Percentiles rank a stretch among this genome's conserved stretches.
Conservation (phyloP, 179 eudicot species). For the Beta corolliflora region DNA sequence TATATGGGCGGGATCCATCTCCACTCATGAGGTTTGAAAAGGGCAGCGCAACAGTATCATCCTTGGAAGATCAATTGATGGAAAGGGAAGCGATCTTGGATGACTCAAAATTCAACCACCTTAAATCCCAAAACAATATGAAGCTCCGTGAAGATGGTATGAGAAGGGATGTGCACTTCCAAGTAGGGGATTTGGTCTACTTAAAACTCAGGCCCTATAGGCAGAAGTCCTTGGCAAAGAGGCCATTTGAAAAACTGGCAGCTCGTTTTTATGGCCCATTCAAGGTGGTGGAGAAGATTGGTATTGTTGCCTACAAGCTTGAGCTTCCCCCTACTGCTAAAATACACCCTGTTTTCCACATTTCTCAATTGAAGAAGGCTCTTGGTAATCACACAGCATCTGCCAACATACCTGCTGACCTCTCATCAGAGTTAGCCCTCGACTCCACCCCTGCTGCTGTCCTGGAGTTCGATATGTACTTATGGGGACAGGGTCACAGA, state of each 20-base stretch:
- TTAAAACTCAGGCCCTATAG: background rate
- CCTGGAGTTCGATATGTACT: no score
- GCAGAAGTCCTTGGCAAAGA: background rate
- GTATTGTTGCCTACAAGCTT: background rate
- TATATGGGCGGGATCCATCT: background rate
- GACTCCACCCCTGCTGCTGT: background rate
- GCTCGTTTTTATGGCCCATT: conserved; percentile 9
- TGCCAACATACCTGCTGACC: background rate
- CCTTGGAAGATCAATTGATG: no score
- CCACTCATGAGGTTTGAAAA: no score
- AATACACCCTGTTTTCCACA: background rate
- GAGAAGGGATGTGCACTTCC: background rate
- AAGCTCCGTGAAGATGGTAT: background rate
- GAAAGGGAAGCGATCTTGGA: background rate
- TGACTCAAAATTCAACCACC: no score
- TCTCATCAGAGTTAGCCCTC: no score
- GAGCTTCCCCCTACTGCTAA: background rate
- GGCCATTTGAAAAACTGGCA: background rate
- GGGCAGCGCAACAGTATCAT: no score
- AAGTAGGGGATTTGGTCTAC: conserved; percentile 2
- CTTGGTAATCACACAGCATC: background rate
- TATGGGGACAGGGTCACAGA: no score
- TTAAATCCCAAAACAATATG: no score
- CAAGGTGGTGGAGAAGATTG: background rate
- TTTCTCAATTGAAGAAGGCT: background rate